These are phyloP conservation scores for Gracilaria caudata DNA, from an alignment of 23 red algal species.

Conservation along the genomic window DNA sequence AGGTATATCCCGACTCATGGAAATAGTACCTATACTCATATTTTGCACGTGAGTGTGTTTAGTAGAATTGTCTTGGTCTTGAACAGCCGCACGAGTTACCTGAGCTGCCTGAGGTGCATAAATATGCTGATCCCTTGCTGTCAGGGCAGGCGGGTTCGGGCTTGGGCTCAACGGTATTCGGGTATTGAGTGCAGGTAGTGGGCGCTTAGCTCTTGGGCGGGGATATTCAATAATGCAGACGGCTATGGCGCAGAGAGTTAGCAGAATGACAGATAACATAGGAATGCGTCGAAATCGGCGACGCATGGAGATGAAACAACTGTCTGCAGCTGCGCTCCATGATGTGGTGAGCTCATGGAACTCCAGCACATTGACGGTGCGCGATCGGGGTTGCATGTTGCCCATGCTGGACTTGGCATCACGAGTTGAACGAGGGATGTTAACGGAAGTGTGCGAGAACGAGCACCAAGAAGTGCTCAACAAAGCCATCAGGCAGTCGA, in stretches of 20 bases:
- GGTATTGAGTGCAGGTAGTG: neutral
- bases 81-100: neutral
- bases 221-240: neutral
- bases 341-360: slow-evolving; percentile 21
- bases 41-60: neutral
- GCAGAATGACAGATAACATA: slow-evolving; percentile 1
- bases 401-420: neutral
- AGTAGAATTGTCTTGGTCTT: neutral
- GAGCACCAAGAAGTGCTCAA: neutral
- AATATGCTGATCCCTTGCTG: neutral
- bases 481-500: neutral
- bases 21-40: neutral
- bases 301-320: slow-evolving; percentile 19
- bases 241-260: neutral
- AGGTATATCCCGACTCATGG: neutral
- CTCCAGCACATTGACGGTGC: neutral
- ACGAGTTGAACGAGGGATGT: neutral
- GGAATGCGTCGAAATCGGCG: slow-evolving; percentile 18
- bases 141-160: neutral
- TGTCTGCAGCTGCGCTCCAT: slow-evolving; percentile 33
- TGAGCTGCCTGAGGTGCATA: neutral
- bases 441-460: neutral
- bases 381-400: slow-evolving; percentile 8
- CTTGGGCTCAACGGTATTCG: slow-evolving; percentile 1
- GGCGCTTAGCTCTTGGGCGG: neutral